Evolutionary conservation across 768 basidiomycete genomes (phyloP), one percentile per base, ranked within the genome.

Genomic region (Kwoniella europaea): DNA sequence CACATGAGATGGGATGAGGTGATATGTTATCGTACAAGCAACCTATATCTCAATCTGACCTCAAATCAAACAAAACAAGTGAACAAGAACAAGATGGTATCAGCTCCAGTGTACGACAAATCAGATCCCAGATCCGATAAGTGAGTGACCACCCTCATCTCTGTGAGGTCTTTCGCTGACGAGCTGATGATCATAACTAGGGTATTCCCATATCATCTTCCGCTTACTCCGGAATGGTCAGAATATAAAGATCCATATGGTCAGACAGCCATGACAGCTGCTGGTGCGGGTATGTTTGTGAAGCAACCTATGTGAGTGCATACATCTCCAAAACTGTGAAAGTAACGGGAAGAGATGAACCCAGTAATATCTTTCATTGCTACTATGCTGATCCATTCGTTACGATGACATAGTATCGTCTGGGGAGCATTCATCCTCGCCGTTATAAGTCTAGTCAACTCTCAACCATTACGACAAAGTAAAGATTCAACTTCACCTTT

Each of bases 221-320:
- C 79, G 27, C 18, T 63, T 10, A 58, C 74, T 3, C 74, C 76
- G 27, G 79, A 76, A 65, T 80, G 79, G 79, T 67, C 66, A 44
- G 71, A 74, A 60, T 50, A 74, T 56, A 76, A 75, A 59, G 76
- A 76, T 58, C 71, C 60, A n/a, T 78, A 74, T 52, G 57, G 61
- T 13, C 70, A 69, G 41, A 64, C 71, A 10, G 74, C 77, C 2
- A 78, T 78, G 79, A 78, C 75, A 66, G 75, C 69, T 57, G 73
- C 79, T 42, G 79, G 79, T 59, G 79, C 77, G 27, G 79, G 79
- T 15, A 80, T 80, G 74, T 80, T 80, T 62, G 68, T 80, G 54
- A 78, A 78, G 69, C 77, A 78, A 44, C 79, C 79, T 50, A 27
- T 78, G 79, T 80, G 56, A 67, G 77, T 80, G 10, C 16, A 1